Base-by-base conservation (phyloP, 2,329 filamentous ascomycete species). In the Beauveria varroae region DNA sequence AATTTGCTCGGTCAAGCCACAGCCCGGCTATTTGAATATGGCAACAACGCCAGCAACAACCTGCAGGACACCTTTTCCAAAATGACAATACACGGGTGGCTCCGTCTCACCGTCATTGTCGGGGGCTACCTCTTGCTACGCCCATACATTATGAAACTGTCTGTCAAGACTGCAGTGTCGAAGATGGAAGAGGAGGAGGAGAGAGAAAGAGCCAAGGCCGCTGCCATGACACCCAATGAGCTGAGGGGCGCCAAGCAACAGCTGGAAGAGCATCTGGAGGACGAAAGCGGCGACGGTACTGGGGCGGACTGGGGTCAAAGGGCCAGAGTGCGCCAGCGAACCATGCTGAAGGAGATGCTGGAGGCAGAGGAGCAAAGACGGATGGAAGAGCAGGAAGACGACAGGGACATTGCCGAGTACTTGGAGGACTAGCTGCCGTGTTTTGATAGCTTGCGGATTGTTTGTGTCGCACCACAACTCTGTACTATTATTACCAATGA, bases 381-480 rank as follows among this genome's bases (percentile, higher is more conserved):
- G 65, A 80, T 84, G 67, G 71, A 76, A 55, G 85, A 87, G 67
- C 84, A 87, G 62, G 81, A 89, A 65, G 85, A 88, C 63, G 87
- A 91, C 72, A 88, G 89, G 75, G 88, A 92, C 71, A 88, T 93
- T 67, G 82, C 86, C 70, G 86, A 92, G 73, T 85, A 88, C 68
- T 73, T 92, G 71, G 79, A 83, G 67, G 80, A 85, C 69, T 81
- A 74, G 46, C 24, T 16, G n/a, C 12, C 5, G 18, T 8, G n/a
- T 4, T 9, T 12, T 24, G 2, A 24, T n/a, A 22, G 30, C 20
- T 49, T 52, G n/a, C 34, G 16, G 20, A 24, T 20, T 58, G 26
- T 14, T 44, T 58, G 37, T 24, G 43, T 41, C 14, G 14, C 18
- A n/a, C 26, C 20, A 28, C 34, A 46, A 20, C 50, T 54, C 41